Base-by-base conservation (phyloP, 306 rosid genomes). In the Clitoria ternatea region DNA sequence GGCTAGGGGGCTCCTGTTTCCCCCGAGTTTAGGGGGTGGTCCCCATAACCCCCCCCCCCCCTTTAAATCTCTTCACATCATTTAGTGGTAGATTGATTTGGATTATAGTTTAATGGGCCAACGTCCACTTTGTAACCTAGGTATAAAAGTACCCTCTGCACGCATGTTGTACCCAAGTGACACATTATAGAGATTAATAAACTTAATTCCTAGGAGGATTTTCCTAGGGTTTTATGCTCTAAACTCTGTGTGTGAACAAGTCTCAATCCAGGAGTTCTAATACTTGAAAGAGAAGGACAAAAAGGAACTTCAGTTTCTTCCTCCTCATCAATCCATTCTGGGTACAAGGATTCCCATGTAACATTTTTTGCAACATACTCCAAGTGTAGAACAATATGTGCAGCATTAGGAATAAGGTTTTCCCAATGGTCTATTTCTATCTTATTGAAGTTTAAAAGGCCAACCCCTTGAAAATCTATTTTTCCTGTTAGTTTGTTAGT, bases 261-360 rank as follows among this genome's bases (percentile, higher is more conserved):
- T 22, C 62, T 55, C 27, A 55, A 26, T n/a, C 39, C 62, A 27
- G 62, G 62, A 55, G 62, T 26, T 55, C 62, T 27, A 27, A 55
- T 12, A 27, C 39, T 13, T 55, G 62, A 39, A 8, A 55, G 62
- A 29, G 62, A 55, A 55, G 37, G 62, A 55, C 62, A 55, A 55
- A 14, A 1, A 5, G 62, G 62, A 0, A 55, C 39, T 27, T 55
- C 13, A 22, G 39, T 55, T 6, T 27, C 39, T 55, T 55, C 62
- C n/a, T 55, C 62, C 22, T 55, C 62, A 27, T 55, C 62, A 55
- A 55, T 55, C 62, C 39, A 55, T 55, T 55, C 62, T n/a, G 62
- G 62, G 39, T 27, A 55, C 7, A 55, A 12, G 62, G 62, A 55
- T 55, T 55, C 62, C 62, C 62, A 55, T 55, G 62, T 55, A 36